Conservation (phyloP, 768 basidiomycete genomes). For the Hericium alpestre region DNA sequence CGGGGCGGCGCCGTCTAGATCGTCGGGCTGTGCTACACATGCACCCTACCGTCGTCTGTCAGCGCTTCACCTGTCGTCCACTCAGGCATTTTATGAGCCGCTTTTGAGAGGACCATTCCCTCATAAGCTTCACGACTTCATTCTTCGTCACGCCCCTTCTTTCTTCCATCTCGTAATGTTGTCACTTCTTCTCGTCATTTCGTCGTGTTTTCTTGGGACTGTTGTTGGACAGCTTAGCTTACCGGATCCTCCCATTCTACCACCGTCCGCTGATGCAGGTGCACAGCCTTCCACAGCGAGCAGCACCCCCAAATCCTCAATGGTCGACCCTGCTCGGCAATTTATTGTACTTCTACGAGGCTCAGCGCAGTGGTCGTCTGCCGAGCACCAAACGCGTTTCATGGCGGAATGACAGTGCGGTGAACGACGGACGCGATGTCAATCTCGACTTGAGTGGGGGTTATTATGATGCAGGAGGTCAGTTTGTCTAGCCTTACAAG, state of each 20-base stretch:
- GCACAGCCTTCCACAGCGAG: conserved; percentile 31
- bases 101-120: no score
- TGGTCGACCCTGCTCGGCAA: conserved; percentile 79
- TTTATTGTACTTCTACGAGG: conserved; percentile 83
- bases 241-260: conserved; percentile 54
- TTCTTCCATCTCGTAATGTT: background rate
- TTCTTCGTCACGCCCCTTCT: background rate
- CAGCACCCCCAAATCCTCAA: conserved; percentile 51
- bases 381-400: conserved; percentile 58
- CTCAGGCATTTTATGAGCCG: background rate
- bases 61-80: background rate
- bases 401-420: conserved; percentile 79
- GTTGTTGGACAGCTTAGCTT: conserved; percentile 47
- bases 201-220: conserved; percentile 6
- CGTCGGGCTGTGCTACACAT: no score
- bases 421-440: conserved; percentile 67
- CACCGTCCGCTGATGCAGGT: conserved; percentile 49
- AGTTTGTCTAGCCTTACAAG: background rate
- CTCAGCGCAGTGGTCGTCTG: conserved; percentile 74
- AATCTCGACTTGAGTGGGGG: conserved; percentile 75
- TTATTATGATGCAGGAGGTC: conserved; percentile 86
- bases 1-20: no score
- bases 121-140: background rate
- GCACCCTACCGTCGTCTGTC: no score
- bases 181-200: background rate